Base-by-base conservation (phyloP, 371 early-diverging fungal species). In the Funneliformis caledonium region DNA sequence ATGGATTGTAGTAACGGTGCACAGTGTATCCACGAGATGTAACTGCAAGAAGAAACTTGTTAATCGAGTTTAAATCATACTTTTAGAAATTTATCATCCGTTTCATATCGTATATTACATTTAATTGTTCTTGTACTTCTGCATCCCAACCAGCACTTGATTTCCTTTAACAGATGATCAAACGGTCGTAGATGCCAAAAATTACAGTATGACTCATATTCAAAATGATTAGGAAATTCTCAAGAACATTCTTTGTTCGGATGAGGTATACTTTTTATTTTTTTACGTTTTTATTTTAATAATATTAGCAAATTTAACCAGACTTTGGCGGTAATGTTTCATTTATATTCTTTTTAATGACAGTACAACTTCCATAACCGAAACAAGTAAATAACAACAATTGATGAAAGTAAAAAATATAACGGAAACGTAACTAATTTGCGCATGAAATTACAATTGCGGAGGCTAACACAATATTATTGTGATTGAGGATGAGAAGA, bases 81-180 rank as follows among this genome's bases (percentile, higher is more conserved):
- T 22, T 61, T 70, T 8, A 42, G 81, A 82, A 19, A 22, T n/a
- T 9, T 81, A n/a, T 2, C 78, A 4, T 70, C 81, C 43, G 26
- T 45, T 10, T 69, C 78, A 5, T 81, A 81, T 78, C 76, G 81
- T 19, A 72, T 81, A 14, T 72, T 81, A 33, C 81, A 81, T 70
- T 72, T 81, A 68, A 78, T 81, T 42, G 16, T 68, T 77, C 81
- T 77, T 50, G 65, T 14, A 42, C 80, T 26, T 80, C 52, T 26
- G 37, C 59, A 22, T 60, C 68, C 47, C 16, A 78, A 68, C 33
- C 78, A 6, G 62, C 47, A 2, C 14, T 19, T 74, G 52, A 7
- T 42, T 68, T 22, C 16, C 56, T 37, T 26, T 37, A 10, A 69
- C 10, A 68, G 16, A 64, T 65, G 33, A 56, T 68, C 19, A 56